These are phyloP conservation scores for Rhododendron williamsianum DNA, from an alignment of 148 eudicot genomes.

Conservation along the genomic window DNA sequence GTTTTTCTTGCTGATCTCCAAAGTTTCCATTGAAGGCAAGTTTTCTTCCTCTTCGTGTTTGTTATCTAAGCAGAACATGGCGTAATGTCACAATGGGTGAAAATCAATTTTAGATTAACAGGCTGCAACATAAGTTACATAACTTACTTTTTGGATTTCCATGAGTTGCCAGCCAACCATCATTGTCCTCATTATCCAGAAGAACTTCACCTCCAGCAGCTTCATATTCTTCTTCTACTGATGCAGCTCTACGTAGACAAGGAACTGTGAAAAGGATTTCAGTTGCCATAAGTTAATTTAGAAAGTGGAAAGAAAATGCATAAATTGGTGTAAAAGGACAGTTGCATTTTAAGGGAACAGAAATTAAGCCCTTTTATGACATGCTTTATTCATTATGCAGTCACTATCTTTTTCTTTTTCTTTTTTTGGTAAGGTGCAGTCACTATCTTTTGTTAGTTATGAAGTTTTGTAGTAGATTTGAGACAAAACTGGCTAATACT, in stretches of 20 bases:
- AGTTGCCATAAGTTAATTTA: not conserved
- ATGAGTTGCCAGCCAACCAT: constrained; percentile 99
- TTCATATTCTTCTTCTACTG: constrained; percentile 83
- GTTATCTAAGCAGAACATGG: constrained; percentile 31
- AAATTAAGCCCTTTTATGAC: not conserved
- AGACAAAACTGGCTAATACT: not conserved
- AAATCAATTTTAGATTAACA: not conserved
- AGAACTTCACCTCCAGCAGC: constrained; percentile 98
- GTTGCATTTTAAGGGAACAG: not conserved
- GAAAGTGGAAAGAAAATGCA: not conserved
- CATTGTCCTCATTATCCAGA: constrained; percentile 84
- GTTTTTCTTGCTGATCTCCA: constrained; percentile 59
- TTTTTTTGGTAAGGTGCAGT: not conserved
- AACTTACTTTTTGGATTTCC: constrained; percentile 81
- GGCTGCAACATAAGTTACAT: not conserved
- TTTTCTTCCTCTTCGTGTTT: constrained; percentile 63
- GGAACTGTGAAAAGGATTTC: constrained; percentile 49
- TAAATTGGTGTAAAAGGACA: not conserved
- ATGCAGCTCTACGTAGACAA: constrained; percentile 85
- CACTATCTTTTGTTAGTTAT: not conserved
- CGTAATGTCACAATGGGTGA: constrained; percentile 6
- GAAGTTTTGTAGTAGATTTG: not conserved
- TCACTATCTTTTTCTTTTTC: not conserved
- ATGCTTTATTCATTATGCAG: not conserved
- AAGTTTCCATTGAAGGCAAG: constrained; percentile 84